Percentiles rank a stretch among this genome's conserved stretches.
phyloP scores from a whole-genome alignment of 169 alveolate genomes.

The Cyclospora cayetanensis region DNA sequence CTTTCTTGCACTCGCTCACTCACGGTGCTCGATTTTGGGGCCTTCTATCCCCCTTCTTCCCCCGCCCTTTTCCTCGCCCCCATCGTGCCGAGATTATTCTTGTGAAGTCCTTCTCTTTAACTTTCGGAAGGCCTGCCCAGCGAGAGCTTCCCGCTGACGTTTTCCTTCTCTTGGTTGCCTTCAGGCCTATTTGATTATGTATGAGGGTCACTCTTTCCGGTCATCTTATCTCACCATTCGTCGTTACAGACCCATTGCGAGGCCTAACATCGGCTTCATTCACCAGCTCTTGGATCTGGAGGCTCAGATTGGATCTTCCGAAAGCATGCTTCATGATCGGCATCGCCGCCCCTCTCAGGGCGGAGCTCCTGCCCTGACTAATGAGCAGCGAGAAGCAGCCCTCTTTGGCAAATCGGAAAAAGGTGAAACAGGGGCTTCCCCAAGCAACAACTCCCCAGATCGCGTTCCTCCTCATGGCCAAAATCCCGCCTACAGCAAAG shows the following conservation, averaged over 20 bases:
- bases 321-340: no score
- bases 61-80: neutral
- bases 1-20: neutral
- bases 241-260: constrained; percentile 48
- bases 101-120: neutral
- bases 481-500: no score
- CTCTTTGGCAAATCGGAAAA: no score
- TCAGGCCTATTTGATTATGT: constrained; percentile 56
- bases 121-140: neutral
- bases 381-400: no score
- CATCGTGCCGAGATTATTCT: no score
- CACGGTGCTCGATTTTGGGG: neutral
- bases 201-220: constrained; percentile 18
- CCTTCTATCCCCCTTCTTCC: neutral
- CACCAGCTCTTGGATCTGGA: constrained; percentile 56
- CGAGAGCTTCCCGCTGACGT: neutral
- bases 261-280: constrained; percentile 58
- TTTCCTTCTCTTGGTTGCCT: neutral
- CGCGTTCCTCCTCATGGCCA: no score
- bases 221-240: constrained; percentile 35
- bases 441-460: no score
- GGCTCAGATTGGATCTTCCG: neutral
- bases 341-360: no score
- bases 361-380: no score
- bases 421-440: no score